phyloP scores from a whole-genome alignment of 208 protist species.

The Leishmania aethiopica region DNA sequence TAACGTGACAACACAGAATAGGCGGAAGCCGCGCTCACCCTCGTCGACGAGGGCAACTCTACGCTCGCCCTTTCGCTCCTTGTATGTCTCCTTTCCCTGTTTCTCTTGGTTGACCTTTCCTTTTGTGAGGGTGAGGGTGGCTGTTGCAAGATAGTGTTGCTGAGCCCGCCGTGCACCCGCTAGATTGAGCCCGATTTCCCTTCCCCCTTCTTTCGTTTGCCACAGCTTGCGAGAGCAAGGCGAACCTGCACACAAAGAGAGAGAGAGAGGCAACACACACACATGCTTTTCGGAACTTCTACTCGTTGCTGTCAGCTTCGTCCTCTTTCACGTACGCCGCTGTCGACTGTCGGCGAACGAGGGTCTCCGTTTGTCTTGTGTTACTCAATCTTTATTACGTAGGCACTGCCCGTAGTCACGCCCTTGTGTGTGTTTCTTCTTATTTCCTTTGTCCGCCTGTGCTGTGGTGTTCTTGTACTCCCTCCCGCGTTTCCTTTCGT shows the following conservation, averaged over 20 bases:
- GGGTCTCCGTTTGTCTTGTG: background rate
- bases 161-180: background rate
- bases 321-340: background rate
- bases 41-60: background rate
- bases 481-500: background rate
- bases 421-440: background rate
- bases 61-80: background rate
- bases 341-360: constrained; percentile 11
- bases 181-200: background rate
- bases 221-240: background rate
- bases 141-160: background rate
- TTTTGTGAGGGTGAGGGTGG: background rate
- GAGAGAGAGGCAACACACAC: background rate
- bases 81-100: background rate
- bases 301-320: constrained; percentile 7
- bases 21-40: background rate
- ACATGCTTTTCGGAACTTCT: constrained; percentile 1
- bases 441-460: background rate
- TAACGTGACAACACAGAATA: background rate
- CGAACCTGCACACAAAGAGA: background rate
- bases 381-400: background rate
- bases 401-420: background rate
- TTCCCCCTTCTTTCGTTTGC: background rate
- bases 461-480: background rate
- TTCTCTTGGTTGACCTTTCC: background rate